Evolutionary conservation across 768 basidiomycete species (phyloP).

Genomic region (Pholiota conissans): DNA sequence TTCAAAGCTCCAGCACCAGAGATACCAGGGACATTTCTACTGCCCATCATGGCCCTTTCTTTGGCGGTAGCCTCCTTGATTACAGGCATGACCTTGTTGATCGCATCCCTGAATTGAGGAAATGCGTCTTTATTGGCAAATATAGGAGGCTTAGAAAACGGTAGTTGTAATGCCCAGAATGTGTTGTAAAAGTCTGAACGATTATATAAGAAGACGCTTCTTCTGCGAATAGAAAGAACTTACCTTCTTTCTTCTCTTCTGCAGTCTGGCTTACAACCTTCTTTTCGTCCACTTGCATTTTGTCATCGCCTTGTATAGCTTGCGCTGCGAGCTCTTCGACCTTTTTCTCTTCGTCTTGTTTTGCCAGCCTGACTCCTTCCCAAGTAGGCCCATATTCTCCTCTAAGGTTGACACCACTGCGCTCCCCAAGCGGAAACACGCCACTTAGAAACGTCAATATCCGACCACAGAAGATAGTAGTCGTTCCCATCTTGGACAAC

Average conservation of each 20-base stretch:
- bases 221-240: too few relatives aligned
- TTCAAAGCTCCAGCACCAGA: constrained; percentile 47
- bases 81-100: constrained; percentile 71
- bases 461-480: constrained; percentile 85
- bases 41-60: constrained; percentile 85
- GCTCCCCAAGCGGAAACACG: constrained; percentile 85
- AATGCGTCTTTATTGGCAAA: constrained; percentile 63
- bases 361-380: constrained; percentile 59
- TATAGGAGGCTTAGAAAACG: constrained; percentile 77
- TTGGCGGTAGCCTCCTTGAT: constrained; percentile 87
- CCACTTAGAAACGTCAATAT: constrained; percentile 85
- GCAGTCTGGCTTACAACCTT: constrained; percentile 24
- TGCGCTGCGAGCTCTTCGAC: constrained; percentile 25
- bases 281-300: constrained; percentile 62
- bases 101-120: constrained; percentile 64
- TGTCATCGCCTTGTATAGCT: constrained; percentile 43
- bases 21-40: constrained; percentile 42
- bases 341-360: constrained; percentile 29
- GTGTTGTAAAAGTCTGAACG: constrained; percentile 74
- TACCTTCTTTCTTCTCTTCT: constrained; percentile 64
- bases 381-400: constrained; percentile 84
- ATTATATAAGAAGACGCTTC: constrained; percentile 4
- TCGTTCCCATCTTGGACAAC: constrained; percentile 82
- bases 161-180: constrained; percentile 88
- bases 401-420: constrained; percentile 88